phyloP scores from a whole-genome alignment of 352 stramenopile genomes.

The Blastocystis sp. region DNA sequence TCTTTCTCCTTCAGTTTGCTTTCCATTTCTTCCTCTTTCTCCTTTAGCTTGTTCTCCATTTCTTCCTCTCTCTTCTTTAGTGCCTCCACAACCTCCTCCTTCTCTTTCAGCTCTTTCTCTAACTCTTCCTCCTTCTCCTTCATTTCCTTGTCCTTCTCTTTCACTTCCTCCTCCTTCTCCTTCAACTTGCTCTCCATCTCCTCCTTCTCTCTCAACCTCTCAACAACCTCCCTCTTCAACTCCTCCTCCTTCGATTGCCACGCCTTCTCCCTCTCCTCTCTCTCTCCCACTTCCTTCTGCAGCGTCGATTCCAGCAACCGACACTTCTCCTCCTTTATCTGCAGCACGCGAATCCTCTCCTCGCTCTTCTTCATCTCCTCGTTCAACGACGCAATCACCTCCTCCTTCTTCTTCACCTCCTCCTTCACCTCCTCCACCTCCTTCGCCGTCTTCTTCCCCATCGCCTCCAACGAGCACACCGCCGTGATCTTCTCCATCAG shows the following conservation, averaged over 20 bases:
- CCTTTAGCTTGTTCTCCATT: not conserved
- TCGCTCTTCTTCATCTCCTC: not conserved
- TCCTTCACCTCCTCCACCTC: not conserved
- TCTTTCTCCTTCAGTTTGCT: not conserved
- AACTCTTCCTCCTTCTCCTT: not conserved
- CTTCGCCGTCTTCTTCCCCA: not conserved
- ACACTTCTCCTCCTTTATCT: not conserved
- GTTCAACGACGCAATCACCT: not conserved
- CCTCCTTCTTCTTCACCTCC: not conserved
- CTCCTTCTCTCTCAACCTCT: not conserved
- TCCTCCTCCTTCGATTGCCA: not conserved
- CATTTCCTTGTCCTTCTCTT: conserved; percentile 6
- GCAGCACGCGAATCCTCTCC: not conserved
- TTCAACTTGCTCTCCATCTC: not conserved
- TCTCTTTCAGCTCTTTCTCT: not conserved
- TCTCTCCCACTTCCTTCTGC: conserved; percentile 15
- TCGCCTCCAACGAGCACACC: not conserved
- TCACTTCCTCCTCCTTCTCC: not conserved
- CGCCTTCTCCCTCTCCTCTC: conserved; percentile 3
- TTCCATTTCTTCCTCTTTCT: conserved; percentile 6
- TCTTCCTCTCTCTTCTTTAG: not conserved
- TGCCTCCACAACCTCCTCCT: conserved; percentile 12
- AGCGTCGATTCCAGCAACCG: not conserved
- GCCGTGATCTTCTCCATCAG: not conserved
- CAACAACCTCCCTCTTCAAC: not conserved